Evolutionary conservation across 768 basidiomycete species (phyloP), one percentile per base, ranked within the genome.

Genomic region (Suillus lakei): DNA sequence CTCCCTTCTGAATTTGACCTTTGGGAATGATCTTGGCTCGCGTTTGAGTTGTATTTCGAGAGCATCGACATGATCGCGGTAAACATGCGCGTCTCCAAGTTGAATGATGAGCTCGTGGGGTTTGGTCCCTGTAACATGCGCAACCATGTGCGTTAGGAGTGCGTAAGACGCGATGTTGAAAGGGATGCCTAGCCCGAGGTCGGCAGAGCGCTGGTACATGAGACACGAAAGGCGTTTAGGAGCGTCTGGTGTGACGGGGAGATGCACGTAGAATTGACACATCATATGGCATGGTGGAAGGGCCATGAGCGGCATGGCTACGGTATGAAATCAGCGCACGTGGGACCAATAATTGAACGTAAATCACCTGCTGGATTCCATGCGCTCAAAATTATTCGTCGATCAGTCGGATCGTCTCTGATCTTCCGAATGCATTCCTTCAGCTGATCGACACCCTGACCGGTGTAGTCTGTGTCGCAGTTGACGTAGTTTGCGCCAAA

Each of bases 161-260:
- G 98, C 93, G 77, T 99, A 99, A 0, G 98, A 99, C 15, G 97
- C 98, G 78, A 99, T 99, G 78, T 99, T 99, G 86, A 99, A 99
- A 0, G 97, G 97, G 58, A 99, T 93, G 3, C 97, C 97, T 44
- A 99, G 92, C 1, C 97, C 97, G 9, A 98, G 86, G 75, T 99
- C 97, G 21, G 96, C 96, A 15, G 97, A 98, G 55, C 98, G 93
- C 74, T 99, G 97, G 81, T 91, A 98, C 95, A 99, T 96, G 53
- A 97, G 84, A 77, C 96, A 98, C 10, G 95, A 96, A 21, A 99
- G 89, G 64, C 86, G 86, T 10, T 90, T 91, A 68, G 87, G 89
- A 21, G 82, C 71, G 16, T 78, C 70, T 1, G 83, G 68, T 0
- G 67, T 68, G 4, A 88, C 78, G 0, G 97, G 92, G 41, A 97